Conservation (phyloP, 805 yeast genomes). For the Helenozyma baotianmanensis region DNA sequence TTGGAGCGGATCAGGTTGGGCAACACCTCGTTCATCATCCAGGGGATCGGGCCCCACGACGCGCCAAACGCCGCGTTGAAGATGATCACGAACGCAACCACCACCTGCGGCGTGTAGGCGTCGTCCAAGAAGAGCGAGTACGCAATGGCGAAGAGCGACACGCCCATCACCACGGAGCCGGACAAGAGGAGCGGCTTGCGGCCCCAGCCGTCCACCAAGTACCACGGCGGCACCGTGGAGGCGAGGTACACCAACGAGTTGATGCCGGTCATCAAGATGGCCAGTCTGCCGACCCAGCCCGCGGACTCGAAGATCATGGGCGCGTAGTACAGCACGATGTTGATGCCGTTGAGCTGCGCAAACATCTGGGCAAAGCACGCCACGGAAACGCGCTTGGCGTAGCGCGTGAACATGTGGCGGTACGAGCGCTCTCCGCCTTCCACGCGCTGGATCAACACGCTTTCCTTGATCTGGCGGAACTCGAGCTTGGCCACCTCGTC, state of each 20-base stretch:
- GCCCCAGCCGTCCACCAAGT: constrained; percentile 86
- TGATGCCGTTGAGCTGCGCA: constrained; percentile 92
- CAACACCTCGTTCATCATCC: constrained; percentile 86
- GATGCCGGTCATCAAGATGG: constrained; percentile 87
- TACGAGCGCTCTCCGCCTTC: constrained; percentile 77
- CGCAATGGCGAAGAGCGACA: constrained; percentile 62
- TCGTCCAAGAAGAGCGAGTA: constrained; percentile 39
- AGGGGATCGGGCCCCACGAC: constrained; percentile 93
- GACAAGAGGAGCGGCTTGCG: constrained; percentile 75
- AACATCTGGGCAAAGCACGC: constrained; percentile 90
- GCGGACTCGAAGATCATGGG: constrained; percentile 93
- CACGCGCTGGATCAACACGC: constrained; percentile 65
- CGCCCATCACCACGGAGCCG: constrained; percentile 79
- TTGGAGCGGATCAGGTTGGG: constrained; percentile 83
- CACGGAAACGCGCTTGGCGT: constrained; percentile 72
- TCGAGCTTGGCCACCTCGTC: constrained; percentile 66
- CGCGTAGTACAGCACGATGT: constrained; percentile 88
- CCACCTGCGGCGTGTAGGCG: constrained; percentile 57
- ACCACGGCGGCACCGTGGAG: constrained; percentile 88
- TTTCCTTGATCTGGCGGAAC: constrained; percentile 76
- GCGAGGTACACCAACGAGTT: constrained; percentile 34
- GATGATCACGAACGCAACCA: constrained; percentile 70
- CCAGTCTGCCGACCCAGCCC: constrained; percentile 87
- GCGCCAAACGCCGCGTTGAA: constrained; percentile 84
- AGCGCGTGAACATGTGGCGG: constrained; percentile 68